A percentile compares a stretch with the other conserved stretches of the same genome.
phyloP scores from a whole-genome alignment of 129 eudicot genomes.

The carrot (Daucus carota) region DH1_v3.0 NC_030387.2:31228501-31229000 shows the following conservation, averaged over 20 bases:
- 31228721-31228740: conserved; percentile 2
- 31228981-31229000: conserved; percentile 7
- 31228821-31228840: conserved; percentile 7
- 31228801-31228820: neutral
- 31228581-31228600: no score
- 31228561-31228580: no score
- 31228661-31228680: conserved; percentile 7
- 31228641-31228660: conserved; percentile 17
- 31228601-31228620: no score
- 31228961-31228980: neutral
- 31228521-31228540: neutral
- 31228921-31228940: neutral
- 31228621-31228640: no score
- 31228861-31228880: neutral
- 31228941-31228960: neutral
- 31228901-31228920: no score
- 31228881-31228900: neutral
- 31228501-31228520: neutral
- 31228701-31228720: neutral
- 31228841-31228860: neutral
- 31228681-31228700: neutral
- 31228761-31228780: neutral
- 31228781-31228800: neutral
- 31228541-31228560: neutral
- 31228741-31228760: conserved; percentile 13